Base-by-base conservation (phyloP, 176 grass and related monocot species). In the Hsuehochloa calcarea region DNA sequence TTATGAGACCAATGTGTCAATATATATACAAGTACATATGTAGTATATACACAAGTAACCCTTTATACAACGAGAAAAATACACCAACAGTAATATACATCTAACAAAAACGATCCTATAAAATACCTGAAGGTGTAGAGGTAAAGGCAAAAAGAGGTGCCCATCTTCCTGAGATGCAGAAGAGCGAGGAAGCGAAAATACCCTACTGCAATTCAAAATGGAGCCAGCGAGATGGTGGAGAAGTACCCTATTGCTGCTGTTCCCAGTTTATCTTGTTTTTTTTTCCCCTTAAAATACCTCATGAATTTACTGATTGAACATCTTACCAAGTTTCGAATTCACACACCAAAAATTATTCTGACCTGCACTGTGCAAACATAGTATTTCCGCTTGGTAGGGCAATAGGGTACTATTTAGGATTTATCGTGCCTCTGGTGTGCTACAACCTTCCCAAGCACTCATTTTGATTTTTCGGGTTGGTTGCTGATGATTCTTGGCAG, bases 161-260 rank as follows among this genome's bases (percentile, higher is more conserved):
- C 49, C 96, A 96, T 25, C 91, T 98, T 82, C 81, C 96, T 75
- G 96, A 96, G 87, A 95, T 94, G 83, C 90, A 95, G 34, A 96
- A 98, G 86, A 80, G 25, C 8, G 93, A 96, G 85, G 91, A 95
- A 78, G 90, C 90, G 68, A 96, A 91, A 92, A 92, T 96, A 66
- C 93, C 96, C 11, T 85, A 75, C 78, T 98, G 93, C 79, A 98
- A 95, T 64, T 98, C 96, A 54, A 98, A 77, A 87, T 98, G 96
- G 96, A 98, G 96, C 34, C 77, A 96, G 58, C 90, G 86, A 71
- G 91, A 96, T 26, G 96, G 96, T 26, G 96, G 93, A 61, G 77
- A 92, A 92, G 78, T 71, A 49, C n/a, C 61, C 26, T 40, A 10
- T 13, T 27, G 4, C 41, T 41, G 52, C 16, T 83, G 22, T 60